phyloP scores from a whole-genome alignment of 1,284 basidiomycete species.

The Trametes sp. region DNA sequence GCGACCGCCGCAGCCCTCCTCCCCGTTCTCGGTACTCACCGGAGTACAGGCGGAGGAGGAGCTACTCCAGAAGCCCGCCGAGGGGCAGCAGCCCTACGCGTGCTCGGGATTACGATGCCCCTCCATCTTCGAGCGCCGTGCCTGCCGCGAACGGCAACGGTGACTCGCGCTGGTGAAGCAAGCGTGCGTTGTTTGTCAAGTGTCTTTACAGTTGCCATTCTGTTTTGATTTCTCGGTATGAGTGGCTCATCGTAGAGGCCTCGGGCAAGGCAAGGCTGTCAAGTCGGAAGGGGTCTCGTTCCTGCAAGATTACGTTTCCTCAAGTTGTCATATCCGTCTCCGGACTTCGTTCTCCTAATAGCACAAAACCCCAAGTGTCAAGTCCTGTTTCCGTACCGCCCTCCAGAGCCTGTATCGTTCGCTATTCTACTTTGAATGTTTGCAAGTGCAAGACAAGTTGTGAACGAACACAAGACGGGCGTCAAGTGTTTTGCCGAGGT shows the following conservation, averaged over 20 bases:
- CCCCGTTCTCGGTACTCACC: conserved; percentile 73
- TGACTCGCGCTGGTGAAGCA: conserved; percentile 41
- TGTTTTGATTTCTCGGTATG: conserved; percentile 31
- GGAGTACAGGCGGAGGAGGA: conserved; percentile 74
- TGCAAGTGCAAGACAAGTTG: conserved; percentile 35
- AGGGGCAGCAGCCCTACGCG: conserved; percentile 73
- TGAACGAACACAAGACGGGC: conserved; percentile 26
- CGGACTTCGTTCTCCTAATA: conserved; percentile 42
- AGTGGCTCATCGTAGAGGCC: conserved; percentile 31
- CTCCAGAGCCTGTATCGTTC: conserved; percentile 35
- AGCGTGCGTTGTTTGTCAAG: conserved; percentile 30
- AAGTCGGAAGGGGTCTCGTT: conserved; percentile 41
- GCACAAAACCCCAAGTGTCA: conserved; percentile 54
- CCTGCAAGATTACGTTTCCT: conserved; percentile 41
- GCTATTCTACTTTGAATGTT: conserved; percentile 36
- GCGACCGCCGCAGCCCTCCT: conserved; percentile 72
- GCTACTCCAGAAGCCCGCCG: conserved; percentile 81
- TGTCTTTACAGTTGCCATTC: conserved; percentile 27
- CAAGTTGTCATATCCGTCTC: conserved; percentile 42
- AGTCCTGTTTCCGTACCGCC: conserved; percentile 47
- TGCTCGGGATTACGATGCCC: conserved; percentile 52
- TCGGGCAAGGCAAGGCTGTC: conserved; percentile 39
- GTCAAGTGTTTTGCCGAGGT: conserved; percentile 4
- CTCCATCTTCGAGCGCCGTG: conserved; percentile 36
- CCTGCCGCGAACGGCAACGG: conserved; percentile 37